Conservation (phyloP, 2,329 filamentous ascomycete species). For the Diaporthe amygdali region DNA sequence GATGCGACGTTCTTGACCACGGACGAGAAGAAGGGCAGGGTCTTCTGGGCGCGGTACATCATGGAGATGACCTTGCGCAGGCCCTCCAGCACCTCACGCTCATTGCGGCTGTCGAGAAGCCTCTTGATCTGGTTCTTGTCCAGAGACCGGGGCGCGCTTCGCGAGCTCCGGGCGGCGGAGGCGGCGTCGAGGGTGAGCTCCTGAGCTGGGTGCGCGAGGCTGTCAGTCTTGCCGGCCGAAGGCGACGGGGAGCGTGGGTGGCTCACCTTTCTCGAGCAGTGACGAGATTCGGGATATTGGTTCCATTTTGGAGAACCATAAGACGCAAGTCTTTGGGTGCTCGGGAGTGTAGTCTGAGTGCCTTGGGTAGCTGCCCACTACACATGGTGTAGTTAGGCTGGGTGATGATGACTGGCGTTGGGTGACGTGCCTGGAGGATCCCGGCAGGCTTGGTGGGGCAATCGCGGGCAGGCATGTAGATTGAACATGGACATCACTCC, state of each 20-base stretch:
- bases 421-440: conserved; percentile 5
- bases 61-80: conserved; percentile 88
- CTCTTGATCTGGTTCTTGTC: conserved; percentile 90
- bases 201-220: conserved; percentile 66
- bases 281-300: conserved; percentile 93
- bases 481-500: neutral
- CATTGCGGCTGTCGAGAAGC: conserved; percentile 90
- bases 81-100: conserved; percentile 91
- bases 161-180: conserved; percentile 76
- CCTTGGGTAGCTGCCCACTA: neutral
- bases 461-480: neutral
- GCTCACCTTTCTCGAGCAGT: conserved; percentile 89
- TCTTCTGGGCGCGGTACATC: conserved; percentile 92
- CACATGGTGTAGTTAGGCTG: neutral
- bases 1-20: conserved; percentile 98
- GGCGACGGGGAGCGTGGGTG: neutral
- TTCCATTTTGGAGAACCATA: conserved; percentile 69
- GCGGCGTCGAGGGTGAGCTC: conserved; percentile 98
- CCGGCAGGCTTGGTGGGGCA: conserved; percentile 13
- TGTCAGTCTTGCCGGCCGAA: conserved; percentile 20
- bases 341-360: neutral
- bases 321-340: neutral
- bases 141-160: conserved; percentile 67
- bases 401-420: neutral
- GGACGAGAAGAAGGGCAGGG: conserved; percentile 92